Evolutionary conservation across 306 rosid species (phyloP), one percentile per base, ranked within the genome.

Genomic region (Pyrus betulifolia): DNA sequence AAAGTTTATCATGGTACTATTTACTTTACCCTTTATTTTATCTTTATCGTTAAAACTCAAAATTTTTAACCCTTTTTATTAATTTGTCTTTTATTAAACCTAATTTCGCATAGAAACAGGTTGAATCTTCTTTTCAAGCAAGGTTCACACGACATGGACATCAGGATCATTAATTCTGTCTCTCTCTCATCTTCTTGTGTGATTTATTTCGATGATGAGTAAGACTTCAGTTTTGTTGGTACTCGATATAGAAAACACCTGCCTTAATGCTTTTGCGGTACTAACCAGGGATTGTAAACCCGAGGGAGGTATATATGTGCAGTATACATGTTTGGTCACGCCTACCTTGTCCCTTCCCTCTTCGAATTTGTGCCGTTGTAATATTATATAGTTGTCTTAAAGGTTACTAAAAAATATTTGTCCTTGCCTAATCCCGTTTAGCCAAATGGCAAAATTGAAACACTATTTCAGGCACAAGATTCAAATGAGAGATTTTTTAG

Each of bases 271-370:
- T 35, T 35, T 5, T 4, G 18, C 31, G 12, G 22, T 65, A 42
- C 35, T 62, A 79, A 76, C 73, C 22, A 77, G 82, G 78, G 42
- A 49, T 22, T 57, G 13, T 11, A 8, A 69, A 73, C 45, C 84
- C 58, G 52, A 70, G 87, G 87, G 70, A 70, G 84, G 84, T 77
- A 17, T 14, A 63, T 15, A 12, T 18, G 25, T 51, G 27, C 12
- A 46, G 42, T 5, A 23, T 61, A 60, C 0, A 61, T 5, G 60
- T 74, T 45, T 18, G 52, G 35, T 44, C n/a, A 21, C 52, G 22
- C 57, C 33, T 57, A 11, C 3, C 1, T 62, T 61, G 28, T 42
- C 40, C 11, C 19, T 60, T 17, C 21, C 27, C 28, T 19, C 38
- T 27, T 74, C 77, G 62, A 5, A 42, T 17, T 27, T 74, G 13